Evolutionary conservation across 225 moss, liverwort and hornwort genomes (phyloP).

Genomic region (Sphagnum contortum): DNA sequence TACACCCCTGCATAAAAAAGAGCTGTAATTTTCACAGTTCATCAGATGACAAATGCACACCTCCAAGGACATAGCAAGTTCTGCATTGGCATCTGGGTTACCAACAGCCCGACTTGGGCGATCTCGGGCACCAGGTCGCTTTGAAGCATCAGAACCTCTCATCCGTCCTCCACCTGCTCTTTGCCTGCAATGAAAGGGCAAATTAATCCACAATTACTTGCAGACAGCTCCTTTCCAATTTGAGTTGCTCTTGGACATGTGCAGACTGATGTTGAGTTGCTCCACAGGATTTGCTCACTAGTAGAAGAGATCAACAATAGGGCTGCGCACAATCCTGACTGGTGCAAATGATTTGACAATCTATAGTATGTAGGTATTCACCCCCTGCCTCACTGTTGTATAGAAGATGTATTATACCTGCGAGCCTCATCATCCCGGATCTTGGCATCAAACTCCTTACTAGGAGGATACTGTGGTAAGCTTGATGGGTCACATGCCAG

Average conservation of each 20-base stretch:
- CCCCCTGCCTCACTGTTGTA: too few relatives aligned
- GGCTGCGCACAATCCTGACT: too few relatives aligned
- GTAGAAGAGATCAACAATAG: too few relatives aligned
- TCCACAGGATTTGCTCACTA: too few relatives aligned
- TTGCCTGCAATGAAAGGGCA: slow-evolving; percentile 33
- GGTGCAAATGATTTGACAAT: too few relatives aligned
- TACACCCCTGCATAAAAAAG: background rate
- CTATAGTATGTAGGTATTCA: too few relatives aligned
- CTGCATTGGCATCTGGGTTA: slow-evolving; percentile 94
- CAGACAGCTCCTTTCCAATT: too few relatives aligned
- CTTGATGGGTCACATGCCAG: slow-evolving; percentile 97
- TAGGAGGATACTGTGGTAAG: slow-evolving; percentile 97
- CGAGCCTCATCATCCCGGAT: slow-evolving; percentile 98
- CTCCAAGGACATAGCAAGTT: slow-evolving; percentile 71
- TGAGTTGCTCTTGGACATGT: too few relatives aligned
- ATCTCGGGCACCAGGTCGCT: slow-evolving; percentile 63
- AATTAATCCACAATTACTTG: too few relatives aligned
- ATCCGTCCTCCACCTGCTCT: slow-evolving; percentile 72
- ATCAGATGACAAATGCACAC: slow-evolving; percentile 19
- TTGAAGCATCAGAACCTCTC: slow-evolving; percentile 55
- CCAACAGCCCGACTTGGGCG: slow-evolving; percentile 68
- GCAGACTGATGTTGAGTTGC: too few relatives aligned
- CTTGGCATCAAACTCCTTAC: slow-evolving; percentile 99
- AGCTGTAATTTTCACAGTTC: background rate
- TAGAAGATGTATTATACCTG: slow-evolving; percentile 33